Evolutionary conservation across 352 stramenopile species (phyloP), one percentile per base, ranked within the genome.

Genomic region (Phytophthora pluvialis): DNA sequence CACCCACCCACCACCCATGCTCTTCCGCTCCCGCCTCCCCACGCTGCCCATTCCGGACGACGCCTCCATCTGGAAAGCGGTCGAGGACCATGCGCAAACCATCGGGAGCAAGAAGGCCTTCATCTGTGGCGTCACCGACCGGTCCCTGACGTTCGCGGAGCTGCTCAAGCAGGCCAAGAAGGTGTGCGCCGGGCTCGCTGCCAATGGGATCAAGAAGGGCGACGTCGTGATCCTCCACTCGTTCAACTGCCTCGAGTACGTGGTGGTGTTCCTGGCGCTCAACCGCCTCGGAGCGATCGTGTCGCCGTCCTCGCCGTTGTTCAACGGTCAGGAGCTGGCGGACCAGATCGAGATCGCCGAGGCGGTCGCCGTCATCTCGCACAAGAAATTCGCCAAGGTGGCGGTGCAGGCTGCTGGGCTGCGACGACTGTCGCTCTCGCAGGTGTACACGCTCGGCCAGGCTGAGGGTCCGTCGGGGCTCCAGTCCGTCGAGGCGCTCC

Each of bases 221-320:
- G 78, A 87, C 68, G 76, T 86, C 58, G 70, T 88, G n/a, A 39
- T 88, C 18, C 47, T 86, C 32, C 75, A 87, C 62, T 80, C 73
- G 48, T 65, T 80, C 62, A 90, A 90, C 64, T 85, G 71, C 39
- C 63, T 88, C 46, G 78, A 90, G 61, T 90, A 79, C 47, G 77
- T 81, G 4, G 51, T 87, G n/a, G 60, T 87, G 5, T 81, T 83
- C 47, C 48, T 81, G 16, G 80, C 80, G 11, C 62, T 88, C 26
- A 80, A 75, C 47, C 65, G 72, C 1, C 50, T 89, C 8, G 63
- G 75, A 10, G 80, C 72, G 12, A 78, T 83, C 28, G 73, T 69
- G 52, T 83, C 78, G 16, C 59, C 80, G 9, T 73, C 76, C 13
- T 80, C 77, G 2, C 73, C 78, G 3, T 38, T 83, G 35, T 79